Evolutionary conservation across 768 basidiomycete species (phyloP).

Genomic region (Thelephora ganbajun): DNA sequence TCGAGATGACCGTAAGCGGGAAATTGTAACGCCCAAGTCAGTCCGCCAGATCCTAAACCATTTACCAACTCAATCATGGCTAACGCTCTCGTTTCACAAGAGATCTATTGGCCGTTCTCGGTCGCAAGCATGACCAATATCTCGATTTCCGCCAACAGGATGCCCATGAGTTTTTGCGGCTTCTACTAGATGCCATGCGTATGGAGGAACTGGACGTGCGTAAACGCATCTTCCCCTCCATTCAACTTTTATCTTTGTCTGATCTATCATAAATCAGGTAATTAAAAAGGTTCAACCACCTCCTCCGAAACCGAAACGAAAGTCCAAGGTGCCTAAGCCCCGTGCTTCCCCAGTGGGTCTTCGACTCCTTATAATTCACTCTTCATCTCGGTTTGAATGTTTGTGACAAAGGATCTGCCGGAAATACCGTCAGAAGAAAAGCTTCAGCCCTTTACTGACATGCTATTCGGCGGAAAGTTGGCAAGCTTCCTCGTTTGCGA

Average conservation of each 20-base stretch:
- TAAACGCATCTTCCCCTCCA: slow-evolving; percentile 1
- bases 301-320: slow-evolving; percentile 26
- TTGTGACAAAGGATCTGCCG: background rate
- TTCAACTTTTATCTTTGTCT: background rate
- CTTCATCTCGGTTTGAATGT: background rate
- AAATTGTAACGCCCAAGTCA: slow-evolving; percentile 55
- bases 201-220: slow-evolving; percentile 90
- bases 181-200: slow-evolving; percentile 80
- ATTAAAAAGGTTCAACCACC: slow-evolving; percentile 58
- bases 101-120: slow-evolving; percentile 49
- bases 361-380: background rate
- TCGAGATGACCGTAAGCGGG: slow-evolving; percentile 36
- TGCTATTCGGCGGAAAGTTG: slow-evolving; percentile 81
- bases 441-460: slow-evolving; percentile 67
- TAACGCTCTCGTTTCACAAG: slow-evolving; percentile 19
- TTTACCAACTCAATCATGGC: background rate
- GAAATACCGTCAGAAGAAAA: slow-evolving; percentile 25
- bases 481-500: slow-evolving; percentile 91
- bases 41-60: slow-evolving; percentile 12
- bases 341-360: background rate
- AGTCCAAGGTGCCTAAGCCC: background rate
- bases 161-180: slow-evolving; percentile 85
- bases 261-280: slow-evolving; percentile 31
- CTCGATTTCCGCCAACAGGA: slow-evolving; percentile 93
- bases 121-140: slow-evolving; percentile 87